phyloP scores from a whole-genome alignment of 2,329 filamentous ascomycete genomes.

The Chalaropsis thielavioides region DNA sequence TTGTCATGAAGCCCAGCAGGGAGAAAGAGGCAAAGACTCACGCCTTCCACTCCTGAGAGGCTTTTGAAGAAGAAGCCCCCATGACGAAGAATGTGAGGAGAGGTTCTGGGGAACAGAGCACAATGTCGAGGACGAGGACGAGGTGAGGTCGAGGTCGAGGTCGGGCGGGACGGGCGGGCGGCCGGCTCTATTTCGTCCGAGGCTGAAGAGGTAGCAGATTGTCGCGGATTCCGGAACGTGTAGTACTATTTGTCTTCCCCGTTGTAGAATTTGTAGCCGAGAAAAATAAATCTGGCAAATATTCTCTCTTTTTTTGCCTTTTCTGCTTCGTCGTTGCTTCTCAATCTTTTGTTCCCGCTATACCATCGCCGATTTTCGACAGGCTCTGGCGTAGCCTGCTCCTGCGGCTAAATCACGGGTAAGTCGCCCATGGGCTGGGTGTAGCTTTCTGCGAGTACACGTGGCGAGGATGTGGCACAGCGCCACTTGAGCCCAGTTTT shows the following conservation, averaged over 20 bases:
- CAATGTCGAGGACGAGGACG: neutral
- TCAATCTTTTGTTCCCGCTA: neutral
- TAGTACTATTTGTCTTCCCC: too few relatives aligned
- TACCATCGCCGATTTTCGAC: slow-evolving; percentile 2
- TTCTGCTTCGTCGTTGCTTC: neutral
- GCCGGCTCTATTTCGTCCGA: neutral
- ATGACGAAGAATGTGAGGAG: slow-evolving; percentile 9
- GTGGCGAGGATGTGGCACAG: neutral
- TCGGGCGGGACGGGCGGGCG: neutral
- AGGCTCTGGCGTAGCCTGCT: slow-evolving; percentile 2
- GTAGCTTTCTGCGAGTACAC: neutral
- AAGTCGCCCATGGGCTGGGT: neutral
- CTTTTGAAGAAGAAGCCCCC: slow-evolving; percentile 19
- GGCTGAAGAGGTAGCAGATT: neutral
- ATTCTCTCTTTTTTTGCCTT: neutral
- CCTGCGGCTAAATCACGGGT: neutral
- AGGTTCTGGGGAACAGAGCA: neutral
- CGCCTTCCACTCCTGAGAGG: slow-evolving; percentile 36
- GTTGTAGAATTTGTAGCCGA: neutral
- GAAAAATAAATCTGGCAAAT: neutral
- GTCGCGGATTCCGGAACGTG: too few relatives aligned
- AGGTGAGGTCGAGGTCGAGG: neutral
- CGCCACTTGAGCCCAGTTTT: neutral
- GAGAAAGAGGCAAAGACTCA: slow-evolving; percentile 26
- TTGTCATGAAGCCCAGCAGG: neutral